Evolutionary conservation across 2,329 filamentous ascomycete genomes (phyloP).

Genomic region (Chrysoporthe puriensis): DNA sequence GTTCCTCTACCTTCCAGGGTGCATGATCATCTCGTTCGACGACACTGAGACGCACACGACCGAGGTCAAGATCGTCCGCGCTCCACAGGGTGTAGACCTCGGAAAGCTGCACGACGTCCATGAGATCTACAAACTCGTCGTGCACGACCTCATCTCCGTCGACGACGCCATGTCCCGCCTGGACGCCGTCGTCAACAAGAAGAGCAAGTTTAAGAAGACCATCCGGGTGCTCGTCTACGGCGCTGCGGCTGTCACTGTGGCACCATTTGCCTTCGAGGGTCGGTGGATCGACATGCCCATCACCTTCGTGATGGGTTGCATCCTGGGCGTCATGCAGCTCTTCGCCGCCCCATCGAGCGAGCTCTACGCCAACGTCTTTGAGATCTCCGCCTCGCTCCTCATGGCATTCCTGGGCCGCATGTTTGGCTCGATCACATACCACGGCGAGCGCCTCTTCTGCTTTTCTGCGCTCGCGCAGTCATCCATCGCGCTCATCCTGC

Average conservation of each 20-base stretch:
- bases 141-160: constrained; percentile 74
- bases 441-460: constrained; percentile 62
- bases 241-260: constrained; percentile 74
- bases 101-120: constrained; percentile 76
- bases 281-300: constrained; percentile 78
- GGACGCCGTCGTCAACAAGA: constrained; percentile 55
- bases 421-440: constrained; percentile 63
- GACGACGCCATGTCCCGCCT: constrained; percentile 69
- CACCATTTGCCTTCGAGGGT: constrained; percentile 79
- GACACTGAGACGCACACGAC: constrained; percentile 74
- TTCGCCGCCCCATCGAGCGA: constrained; percentile 72
- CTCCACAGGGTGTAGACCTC: constrained; percentile 71
- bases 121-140: constrained; percentile 80
- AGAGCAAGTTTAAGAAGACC: constrained; percentile 54
- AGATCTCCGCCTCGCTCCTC: constrained; percentile 57
- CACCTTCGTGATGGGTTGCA: constrained; percentile 73
- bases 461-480: constrained; percentile 74
- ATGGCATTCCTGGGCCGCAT: constrained; percentile 72
- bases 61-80: constrained; percentile 76
- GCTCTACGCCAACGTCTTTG: constrained; percentile 58
- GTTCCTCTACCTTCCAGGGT: constrained; percentile 87
- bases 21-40: constrained; percentile 93
- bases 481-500: constrained; percentile 75
- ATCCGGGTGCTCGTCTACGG: constrained; percentile 71
- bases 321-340: constrained; percentile 76